A percentile compares a stretch with the other conserved stretches of the same genome.
These are phyloP conservation scores for Ophiostoma triangulosporum DNA, from an alignment of 2,329 filamentous ascomycete genomes.

Conservation along the genomic window DNA sequence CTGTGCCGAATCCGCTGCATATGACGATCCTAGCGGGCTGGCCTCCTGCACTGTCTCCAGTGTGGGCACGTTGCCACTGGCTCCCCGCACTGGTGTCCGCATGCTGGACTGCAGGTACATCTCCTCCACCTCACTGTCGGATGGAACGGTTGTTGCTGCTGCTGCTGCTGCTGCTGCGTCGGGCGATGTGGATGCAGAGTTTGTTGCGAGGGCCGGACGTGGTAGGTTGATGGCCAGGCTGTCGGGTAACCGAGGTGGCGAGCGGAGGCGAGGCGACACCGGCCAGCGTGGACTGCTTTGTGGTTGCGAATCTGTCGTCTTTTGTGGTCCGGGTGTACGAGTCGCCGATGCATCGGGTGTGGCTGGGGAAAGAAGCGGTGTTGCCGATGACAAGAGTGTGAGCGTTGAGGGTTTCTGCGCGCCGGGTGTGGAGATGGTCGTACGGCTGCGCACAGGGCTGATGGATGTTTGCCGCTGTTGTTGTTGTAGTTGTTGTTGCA, in stretches of 20 bases:
- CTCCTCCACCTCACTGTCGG: conserved; percentile 42
- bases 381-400: conserved; percentile 53
- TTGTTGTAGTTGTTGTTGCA: neutral
- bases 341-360: conserved; percentile 41
- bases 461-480: conserved; percentile 49
- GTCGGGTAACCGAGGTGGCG: conserved; percentile 51
- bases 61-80: conserved; percentile 44
- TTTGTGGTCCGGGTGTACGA: conserved; percentile 51
- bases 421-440: conserved; percentile 44
- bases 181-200: conserved; percentile 26
- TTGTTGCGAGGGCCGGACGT: conserved; percentile 27
- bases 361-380: conserved; percentile 49
- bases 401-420: conserved; percentile 45
- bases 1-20: conserved; percentile 22
- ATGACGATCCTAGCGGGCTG: conserved; percentile 61
- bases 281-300: conserved; percentile 59
- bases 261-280: conserved; percentile 61
- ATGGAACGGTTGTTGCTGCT: conserved; percentile 25
- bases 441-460: conserved; percentile 44
- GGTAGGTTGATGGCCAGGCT: conserved; percentile 38
- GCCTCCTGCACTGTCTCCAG: conserved; percentile 89
- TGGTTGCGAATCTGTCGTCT: conserved; percentile 38
- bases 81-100: conserved; percentile 46
- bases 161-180: conserved; percentile 22
- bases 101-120: conserved; percentile 34